Conservation (phyloP, 106 monocot genomes). For the Dioscorea zingiberensis region DNA sequence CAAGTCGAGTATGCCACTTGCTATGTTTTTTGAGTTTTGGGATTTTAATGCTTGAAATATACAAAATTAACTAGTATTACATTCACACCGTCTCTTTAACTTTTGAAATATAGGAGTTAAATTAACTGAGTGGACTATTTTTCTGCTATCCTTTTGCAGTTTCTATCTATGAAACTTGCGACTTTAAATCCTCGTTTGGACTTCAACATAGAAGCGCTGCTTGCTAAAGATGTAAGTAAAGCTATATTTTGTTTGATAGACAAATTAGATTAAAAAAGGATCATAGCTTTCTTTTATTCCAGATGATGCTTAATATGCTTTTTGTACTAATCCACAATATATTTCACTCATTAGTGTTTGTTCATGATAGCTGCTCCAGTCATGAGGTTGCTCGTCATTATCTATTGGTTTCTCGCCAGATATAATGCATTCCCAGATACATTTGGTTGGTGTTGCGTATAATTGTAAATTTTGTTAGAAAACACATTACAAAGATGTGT, state of each 20-base stretch:
- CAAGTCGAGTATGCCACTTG: too few relatives aligned
- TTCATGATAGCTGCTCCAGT: conserved; percentile 21
- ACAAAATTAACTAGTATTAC: too few relatives aligned
- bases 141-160: conserved; percentile 20
- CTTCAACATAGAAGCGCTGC: conserved; percentile 40
- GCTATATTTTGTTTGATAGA: too few relatives aligned
- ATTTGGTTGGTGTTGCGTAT: too few relatives aligned
- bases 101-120: too few relatives aligned
- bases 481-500: too few relatives aligned
- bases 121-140: too few relatives aligned
- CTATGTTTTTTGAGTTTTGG: conserved; percentile 10
- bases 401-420: conserved; percentile 39
- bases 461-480: too few relatives aligned
- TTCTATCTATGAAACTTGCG: conserved; percentile 62
- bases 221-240: conserved; percentile 23
- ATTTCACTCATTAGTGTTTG: not conserved
- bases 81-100: too few relatives aligned
- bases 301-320: not conserved
- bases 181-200: conserved; percentile 43
- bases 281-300: too few relatives aligned
- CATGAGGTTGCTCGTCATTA: conserved; percentile 30
- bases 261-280: too few relatives aligned
- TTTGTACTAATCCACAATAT: not conserved
- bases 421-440: conserved; percentile 37
- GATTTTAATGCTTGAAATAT: too few relatives aligned